These are phyloP conservation scores for Exobasidium rhododendri DNA, from an alignment of 1,284 basidiomycete species.

Conservation along the genomic window DNA sequence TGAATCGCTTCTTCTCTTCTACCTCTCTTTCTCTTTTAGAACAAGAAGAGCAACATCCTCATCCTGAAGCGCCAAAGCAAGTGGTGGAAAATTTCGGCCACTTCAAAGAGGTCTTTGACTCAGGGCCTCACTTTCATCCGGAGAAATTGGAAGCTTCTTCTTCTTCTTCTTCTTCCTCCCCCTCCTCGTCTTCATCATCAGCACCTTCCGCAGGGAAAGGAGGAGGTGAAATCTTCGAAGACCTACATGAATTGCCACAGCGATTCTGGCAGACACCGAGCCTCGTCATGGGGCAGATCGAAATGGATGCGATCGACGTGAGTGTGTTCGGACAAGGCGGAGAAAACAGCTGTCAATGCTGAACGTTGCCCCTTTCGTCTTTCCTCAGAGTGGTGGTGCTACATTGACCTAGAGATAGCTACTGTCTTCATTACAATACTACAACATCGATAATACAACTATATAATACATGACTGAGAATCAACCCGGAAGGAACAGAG, in stretches of 20 bases:
- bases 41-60: conserved; percentile 42
- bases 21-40: conserved; percentile 19
- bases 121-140: conserved; percentile 51
- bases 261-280: conserved; percentile 50
- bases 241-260: conserved; percentile 33
- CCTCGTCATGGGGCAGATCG: conserved; percentile 31
- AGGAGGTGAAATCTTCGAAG: conserved; percentile 20
- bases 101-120: conserved; percentile 41
- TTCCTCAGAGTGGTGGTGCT: conserved; percentile 24
- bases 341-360: neutral
- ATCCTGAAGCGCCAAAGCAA: conserved; percentile 46
- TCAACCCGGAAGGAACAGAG: too few species aligned
- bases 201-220: conserved; percentile 23
- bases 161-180: neutral
- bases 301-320: conserved; percentile 53
- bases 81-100: conserved; percentile 38
- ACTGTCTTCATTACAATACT: conserved; percentile 13
- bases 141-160: conserved; percentile 31
- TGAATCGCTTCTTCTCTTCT: neutral
- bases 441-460: too few species aligned
- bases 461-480: too few species aligned
- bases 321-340: conserved; percentile 17
- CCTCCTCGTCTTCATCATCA: conserved; percentile 8
- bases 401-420: conserved; percentile 12
- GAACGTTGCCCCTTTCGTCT: neutral